A percentile compares a stretch with the other conserved stretches of the same genome.
These are phyloP conservation scores for Phanerodontia chrysosporium DNA, from an alignment of 768 basidiomycete species.

Conservation along the genomic window DNA sequence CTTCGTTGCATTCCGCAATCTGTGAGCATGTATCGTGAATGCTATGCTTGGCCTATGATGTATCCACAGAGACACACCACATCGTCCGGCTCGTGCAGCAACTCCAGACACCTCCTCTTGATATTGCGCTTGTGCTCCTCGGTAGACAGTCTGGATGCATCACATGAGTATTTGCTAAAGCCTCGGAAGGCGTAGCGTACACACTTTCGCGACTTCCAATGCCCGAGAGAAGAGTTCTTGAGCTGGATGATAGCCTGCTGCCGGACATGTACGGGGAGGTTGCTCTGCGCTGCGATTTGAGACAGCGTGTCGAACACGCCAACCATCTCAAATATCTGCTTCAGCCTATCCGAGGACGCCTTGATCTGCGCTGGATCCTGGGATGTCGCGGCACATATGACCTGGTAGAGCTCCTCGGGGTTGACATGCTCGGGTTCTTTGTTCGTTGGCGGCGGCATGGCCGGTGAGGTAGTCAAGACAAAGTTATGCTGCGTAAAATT, in stretches of 20 bases:
- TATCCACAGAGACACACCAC: constrained; percentile 40
- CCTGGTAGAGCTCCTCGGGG: constrained; percentile 61
- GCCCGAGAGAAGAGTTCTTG: constrained; percentile 70
- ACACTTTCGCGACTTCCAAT: constrained; percentile 80
- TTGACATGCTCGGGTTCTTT: constrained; percentile 32
- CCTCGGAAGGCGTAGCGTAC: constrained; percentile 13
- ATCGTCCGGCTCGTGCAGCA: constrained; percentile 77
- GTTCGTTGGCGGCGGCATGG: background rate
- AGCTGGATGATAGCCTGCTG: constrained; percentile 86
- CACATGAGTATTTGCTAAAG: no score
- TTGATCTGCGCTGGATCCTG: constrained; percentile 53
- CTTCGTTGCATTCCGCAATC: constrained; percentile 77
- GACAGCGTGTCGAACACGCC: constrained; percentile 72
- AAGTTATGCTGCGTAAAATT: background rate
- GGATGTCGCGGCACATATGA: constrained; percentile 65
- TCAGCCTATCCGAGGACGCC: constrained; percentile 56
- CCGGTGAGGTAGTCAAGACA: background rate
- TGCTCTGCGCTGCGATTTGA: constrained; percentile 61
- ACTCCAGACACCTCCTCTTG: constrained; percentile 55
- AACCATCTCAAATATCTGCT: constrained; percentile 59
- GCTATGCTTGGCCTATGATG: background rate
- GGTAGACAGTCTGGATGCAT: constrained; percentile 50
- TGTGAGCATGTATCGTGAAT: constrained; percentile 27
- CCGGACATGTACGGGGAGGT: constrained; percentile 61
- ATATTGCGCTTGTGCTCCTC: constrained; percentile 67